Base-by-base conservation (phyloP, 495 filamentous ascomycete species). In the Lepraria neglecta region DNA sequence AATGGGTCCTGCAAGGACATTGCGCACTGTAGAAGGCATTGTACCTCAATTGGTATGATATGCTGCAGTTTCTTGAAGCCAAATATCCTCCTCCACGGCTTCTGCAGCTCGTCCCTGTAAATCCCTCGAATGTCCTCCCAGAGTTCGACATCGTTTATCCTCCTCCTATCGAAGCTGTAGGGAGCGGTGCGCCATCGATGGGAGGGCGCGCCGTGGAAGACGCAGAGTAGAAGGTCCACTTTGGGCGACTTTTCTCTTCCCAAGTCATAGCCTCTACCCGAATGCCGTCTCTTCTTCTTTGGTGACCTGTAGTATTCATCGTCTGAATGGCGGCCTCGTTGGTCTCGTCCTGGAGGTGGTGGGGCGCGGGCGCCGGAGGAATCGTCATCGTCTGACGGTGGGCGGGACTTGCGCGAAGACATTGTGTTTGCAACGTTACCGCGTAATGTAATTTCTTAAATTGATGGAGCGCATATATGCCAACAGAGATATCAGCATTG, bases 121-220 rank as follows among this genome's bases (percentile, higher is more conserved):
- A 63, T 30, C 6, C 45, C 42, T 11, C 65, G 51, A 24, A 68
- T 68, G 42, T 68, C 66, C 31, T 60, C 44, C 67, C 67, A 69
- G 3, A 69, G 40, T n/a, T 69, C 67, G 7, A 55, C 46, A 33
- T 69, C 67, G 58, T 67, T 56, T 14, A 59, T 65, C 33, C 58
- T 60, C n/a, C 65, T 64, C 31, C 66, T 51, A 35, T 69, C 61
- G 35, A 68, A 69, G 15, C 19, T 46, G 21, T 61, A 61, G 3
- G 57, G 51, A 17, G 60, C 61, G 7, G 57, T 64, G 44, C 53
- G 54, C 61, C 65, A 69, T 19, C 47, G 38, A 35, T 64, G 59
- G 10, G 58, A 61, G 1, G 52, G 53, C 9, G 57, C 40, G 48
- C 58, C 55, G 15, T 61, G 53, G 48, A 61, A 67, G 38, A 69